Percentiles rank a stretch among this genome's conserved stretches.
Evolutionary conservation across 2,329 filamentous ascomycete species (phyloP).

Genomic region (Berkeleyomyces rouxiae): DNA sequence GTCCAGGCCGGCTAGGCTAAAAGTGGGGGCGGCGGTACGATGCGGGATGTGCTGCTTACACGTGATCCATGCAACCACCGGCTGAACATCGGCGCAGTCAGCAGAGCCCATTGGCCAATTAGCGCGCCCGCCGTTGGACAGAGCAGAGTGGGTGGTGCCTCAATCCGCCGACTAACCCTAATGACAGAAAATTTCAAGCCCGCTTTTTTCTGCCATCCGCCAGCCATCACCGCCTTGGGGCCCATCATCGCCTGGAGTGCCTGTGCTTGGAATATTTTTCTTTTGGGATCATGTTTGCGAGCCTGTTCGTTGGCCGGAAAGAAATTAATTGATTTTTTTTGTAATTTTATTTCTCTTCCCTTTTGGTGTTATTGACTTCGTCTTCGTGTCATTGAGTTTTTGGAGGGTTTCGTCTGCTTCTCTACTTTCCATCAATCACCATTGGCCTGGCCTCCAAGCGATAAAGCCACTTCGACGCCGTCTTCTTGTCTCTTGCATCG

Average conservation of each 20-base stretch:
- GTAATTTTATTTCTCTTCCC: not conserved
- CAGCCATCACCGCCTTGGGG: not conserved
- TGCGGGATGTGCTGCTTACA: not conserved
- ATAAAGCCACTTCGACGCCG: not conserved
- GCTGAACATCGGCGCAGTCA: not conserved
- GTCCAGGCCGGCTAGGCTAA: too few relatives aligned
- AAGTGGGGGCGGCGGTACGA: too few relatives aligned
- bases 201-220: not conserved
- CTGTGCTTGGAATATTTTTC: not conserved
- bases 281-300: not conserved
- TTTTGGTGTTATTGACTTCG: not conserved
- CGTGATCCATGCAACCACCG: not conserved
- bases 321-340: not conserved
- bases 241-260: not conserved
- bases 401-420: not conserved
- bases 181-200: constrained; percentile 1
- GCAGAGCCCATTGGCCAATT: too few relatives aligned
- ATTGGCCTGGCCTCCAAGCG: not conserved
- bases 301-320: not conserved
- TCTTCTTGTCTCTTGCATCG: too few relatives aligned
- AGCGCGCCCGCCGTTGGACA: not conserved
- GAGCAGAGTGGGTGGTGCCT: not conserved
- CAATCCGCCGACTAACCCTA: too few relatives aligned
- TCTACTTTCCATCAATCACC: not conserved
- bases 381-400: not conserved